Conservation (phyloP, 257 asterid genomes). For the Solanum pimpinellifolium region DNA sequence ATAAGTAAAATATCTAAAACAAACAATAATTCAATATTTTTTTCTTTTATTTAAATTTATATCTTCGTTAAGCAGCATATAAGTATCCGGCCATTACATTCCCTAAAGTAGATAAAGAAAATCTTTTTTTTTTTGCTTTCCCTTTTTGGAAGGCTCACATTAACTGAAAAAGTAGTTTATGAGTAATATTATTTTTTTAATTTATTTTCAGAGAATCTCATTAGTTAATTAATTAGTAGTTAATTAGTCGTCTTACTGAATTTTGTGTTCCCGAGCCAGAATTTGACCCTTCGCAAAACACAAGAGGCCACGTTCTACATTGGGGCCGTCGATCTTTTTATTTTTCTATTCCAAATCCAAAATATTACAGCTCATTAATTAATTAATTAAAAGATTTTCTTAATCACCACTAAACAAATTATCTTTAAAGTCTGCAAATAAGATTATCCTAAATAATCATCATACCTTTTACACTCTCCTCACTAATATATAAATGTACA, state of each 20-base stretch:
- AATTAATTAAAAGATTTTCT: not conserved
- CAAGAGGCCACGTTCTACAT: not conserved
- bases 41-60: not conserved
- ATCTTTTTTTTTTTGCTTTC: not conserved
- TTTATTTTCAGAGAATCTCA: not conserved
- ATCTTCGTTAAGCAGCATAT: too few relatives aligned
- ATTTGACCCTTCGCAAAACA: not conserved
- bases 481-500: not conserved
- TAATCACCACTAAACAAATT: too few relatives aligned
- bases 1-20: fast-evolving
- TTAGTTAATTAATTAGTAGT: not conserved
- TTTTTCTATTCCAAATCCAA: not conserved
- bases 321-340: not conserved
- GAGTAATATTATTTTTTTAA: not conserved
- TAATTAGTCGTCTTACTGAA: not conserved
- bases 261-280: not conserved
- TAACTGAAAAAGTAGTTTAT: not conserved
- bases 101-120: not conserved
- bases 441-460: too few relatives aligned
- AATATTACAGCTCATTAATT: not conserved
- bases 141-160: not conserved
- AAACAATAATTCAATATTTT: not conserved
- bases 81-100: not conserved
- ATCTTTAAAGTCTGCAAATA: not conserved
- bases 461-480: not conserved